phyloP scores from a whole-genome alignment of 2,329 filamentous ascomycete species.

The Penicillium sp. region DNA sequence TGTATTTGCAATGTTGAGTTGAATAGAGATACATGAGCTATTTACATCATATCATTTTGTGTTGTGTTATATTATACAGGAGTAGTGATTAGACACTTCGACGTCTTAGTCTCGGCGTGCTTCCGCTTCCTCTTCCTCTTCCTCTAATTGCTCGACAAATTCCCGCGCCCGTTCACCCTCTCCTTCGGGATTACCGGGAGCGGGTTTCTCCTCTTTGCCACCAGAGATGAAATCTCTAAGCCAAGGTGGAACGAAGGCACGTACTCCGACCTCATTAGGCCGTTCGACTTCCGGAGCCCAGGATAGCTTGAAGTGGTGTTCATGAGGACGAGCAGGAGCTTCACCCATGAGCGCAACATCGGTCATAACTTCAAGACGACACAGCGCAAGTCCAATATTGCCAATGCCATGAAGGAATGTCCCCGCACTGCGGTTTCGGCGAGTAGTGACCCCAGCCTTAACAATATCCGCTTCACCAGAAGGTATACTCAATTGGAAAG shows the following conservation, averaged over 20 bases:
- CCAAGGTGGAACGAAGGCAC: conserved; percentile 86
- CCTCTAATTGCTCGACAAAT: conserved; percentile 40
- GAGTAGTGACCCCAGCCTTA: conserved; percentile 42
- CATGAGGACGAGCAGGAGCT: conserved; percentile 58
- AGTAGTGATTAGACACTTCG: conserved; percentile 2
- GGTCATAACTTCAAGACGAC: conserved; percentile 88
- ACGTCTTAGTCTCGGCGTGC: not conserved
- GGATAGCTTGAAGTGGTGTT: conserved; percentile 62
- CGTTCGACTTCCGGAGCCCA: conserved; percentile 49
- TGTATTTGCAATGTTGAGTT: conserved; percentile 7
- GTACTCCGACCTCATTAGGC: conserved; percentile 57
- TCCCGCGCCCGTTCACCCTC: conserved; percentile 38
- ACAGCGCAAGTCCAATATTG: conserved; percentile 83
- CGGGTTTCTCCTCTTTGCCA: conserved; percentile 40
- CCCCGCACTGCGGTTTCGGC: conserved; percentile 68
- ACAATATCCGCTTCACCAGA: conserved; percentile 54
- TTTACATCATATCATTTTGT: conserved; percentile 21
- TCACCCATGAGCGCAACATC: conserved; percentile 71
- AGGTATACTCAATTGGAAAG: conserved; percentile 30
- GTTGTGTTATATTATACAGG: conserved; percentile 25
- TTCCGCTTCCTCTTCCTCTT: conserved; percentile 29
- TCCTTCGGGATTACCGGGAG: conserved; percentile 20
- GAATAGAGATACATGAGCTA: conserved; percentile 18
- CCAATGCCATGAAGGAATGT: conserved; percentile 78
- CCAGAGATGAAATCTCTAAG: conserved; percentile 47